Evolutionary conservation across 306 rosid species (phyloP).

Genomic region (Dalbergia cochinchinensis): DNA sequence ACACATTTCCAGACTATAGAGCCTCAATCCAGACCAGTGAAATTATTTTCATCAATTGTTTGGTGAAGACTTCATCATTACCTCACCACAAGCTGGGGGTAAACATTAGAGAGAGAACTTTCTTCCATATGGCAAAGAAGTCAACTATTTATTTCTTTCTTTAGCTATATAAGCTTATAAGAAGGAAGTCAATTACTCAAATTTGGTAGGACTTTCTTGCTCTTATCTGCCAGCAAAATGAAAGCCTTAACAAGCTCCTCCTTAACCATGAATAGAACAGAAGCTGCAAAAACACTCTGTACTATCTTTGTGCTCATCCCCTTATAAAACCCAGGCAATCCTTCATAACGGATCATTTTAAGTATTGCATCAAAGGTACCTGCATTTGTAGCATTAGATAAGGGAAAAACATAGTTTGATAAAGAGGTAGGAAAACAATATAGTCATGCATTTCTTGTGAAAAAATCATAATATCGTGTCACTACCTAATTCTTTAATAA

Average conservation of each 20-base stretch:
- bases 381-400: conserved; percentile 41
- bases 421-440: background rate
- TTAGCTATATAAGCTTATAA: background rate
- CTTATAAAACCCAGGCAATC: conserved; percentile 73
- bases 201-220: conserved; percentile 46
- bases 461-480: background rate
- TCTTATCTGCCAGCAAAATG: conserved; percentile 52
- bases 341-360: conserved; percentile 85
- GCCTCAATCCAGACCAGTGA: conserved; percentile 4
- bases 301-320: conserved; percentile 92
- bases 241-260: conserved; percentile 83
- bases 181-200: conserved; percentile 38
- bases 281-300: conserved; percentile 90
- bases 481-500: conserved; percentile 18
- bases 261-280: conserved; percentile 82
- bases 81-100: conserved; percentile 30
- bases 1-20: too few relatives aligned
- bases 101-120: background rate
- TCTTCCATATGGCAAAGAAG: conserved; percentile 28
- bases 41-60: conserved; percentile 30
- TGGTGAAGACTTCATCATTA: conserved; percentile 13
- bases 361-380: conserved; percentile 79
- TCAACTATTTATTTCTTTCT: conserved; percentile 34
- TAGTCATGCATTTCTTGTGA: background rate
- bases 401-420: conserved; percentile 15